phyloP scores from a whole-genome alignment of 306 rosid species.

The Prunus fruticosa region DNA sequence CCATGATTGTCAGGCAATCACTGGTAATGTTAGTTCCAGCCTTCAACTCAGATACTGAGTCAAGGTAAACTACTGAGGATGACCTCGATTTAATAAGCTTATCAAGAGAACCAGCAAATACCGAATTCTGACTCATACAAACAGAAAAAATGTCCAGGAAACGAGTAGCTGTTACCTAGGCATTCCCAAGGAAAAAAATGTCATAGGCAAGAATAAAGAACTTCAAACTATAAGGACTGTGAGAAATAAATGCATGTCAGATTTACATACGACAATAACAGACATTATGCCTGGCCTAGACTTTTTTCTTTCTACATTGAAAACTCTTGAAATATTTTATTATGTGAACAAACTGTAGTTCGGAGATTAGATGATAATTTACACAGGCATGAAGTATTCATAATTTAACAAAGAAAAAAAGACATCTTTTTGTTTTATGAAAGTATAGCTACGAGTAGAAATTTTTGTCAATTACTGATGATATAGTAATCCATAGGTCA shows the following conservation, averaged over 20 bases:
- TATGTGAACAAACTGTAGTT: not conserved
- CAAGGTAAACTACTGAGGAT: conserved; percentile 73
- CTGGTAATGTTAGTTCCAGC: conserved; percentile 51
- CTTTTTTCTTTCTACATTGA: not conserved
- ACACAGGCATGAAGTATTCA: not conserved
- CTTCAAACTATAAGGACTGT: not conserved
- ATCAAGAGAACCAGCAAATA: conserved; percentile 73
- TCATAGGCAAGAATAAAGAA: conserved; percentile 6
- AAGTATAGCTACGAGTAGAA: not conserved
- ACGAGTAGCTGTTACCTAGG: conserved; percentile 69
- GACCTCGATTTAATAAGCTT: conserved; percentile 48
- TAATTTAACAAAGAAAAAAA: not conserved
- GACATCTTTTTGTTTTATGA: not conserved
- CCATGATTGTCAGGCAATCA: conserved; percentile 36
- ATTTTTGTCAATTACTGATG: not conserved
- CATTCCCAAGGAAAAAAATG: conserved; percentile 16
- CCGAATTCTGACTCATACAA: conserved; percentile 77
- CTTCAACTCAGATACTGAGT: conserved; percentile 76
- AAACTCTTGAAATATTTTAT: not conserved
- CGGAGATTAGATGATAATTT: not conserved
- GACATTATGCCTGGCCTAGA: not conserved
- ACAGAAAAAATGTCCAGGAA: conserved; percentile 74
- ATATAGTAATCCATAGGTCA: not conserved
- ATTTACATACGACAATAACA: not conserved
- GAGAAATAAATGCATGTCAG: not conserved